Percentiles rank a stretch among this genome's conserved stretches.
These are phyloP conservation scores for Polytrichum commune DNA, from an alignment of 225 moss, liverwort and hornwort genomes.

Conservation along the genomic window DNA sequence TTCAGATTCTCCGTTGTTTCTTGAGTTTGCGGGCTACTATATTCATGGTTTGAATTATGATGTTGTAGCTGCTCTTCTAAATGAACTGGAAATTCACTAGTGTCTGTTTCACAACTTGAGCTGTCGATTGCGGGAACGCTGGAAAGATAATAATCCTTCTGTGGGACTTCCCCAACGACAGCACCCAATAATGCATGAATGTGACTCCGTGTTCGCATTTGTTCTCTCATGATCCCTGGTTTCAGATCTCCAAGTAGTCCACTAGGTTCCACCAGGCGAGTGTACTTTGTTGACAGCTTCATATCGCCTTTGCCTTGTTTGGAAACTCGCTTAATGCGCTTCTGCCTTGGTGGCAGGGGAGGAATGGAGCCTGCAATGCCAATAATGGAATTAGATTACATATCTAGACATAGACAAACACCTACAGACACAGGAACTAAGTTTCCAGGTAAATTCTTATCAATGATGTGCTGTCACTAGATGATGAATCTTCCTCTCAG, in stretches of 20 bases:
- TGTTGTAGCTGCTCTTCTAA: slow-evolving; percentile 26
- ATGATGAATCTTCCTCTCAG: too few species aligned
- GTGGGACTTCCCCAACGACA: slow-evolving; percentile 40
- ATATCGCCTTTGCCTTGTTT: slow-evolving; percentile 27
- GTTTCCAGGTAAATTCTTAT: not conserved
- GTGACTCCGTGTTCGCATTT: slow-evolving; percentile 43
- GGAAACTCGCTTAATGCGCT: slow-evolving; percentile 37
- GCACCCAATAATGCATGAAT: slow-evolving; percentile 50
- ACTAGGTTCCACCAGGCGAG: slow-evolving; percentile 43
- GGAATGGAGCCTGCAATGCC: slow-evolving; percentile 46
- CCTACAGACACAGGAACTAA: not conserved
- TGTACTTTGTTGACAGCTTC: slow-evolving; percentile 35
- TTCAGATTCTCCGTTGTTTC: slow-evolving; percentile 24
- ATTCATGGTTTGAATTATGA: too few species aligned
- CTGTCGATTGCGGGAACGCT: slow-evolving; percentile 19
- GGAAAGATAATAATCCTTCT: slow-evolving; percentile 12
- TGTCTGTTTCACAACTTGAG: slow-evolving; percentile 21
- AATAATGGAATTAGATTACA: too few species aligned
- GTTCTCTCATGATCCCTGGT: slow-evolving; percentile 60
- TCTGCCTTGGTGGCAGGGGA: slow-evolving; percentile 56
- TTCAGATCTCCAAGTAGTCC: slow-evolving; percentile 58
- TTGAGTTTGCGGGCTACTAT: slow-evolving; percentile 17
- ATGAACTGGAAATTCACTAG: slow-evolving; percentile 17
- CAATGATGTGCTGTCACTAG: too few species aligned
- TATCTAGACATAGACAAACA: too few species aligned